phyloP scores from a whole-genome alignment of 208 protist species.

The Trypanosoma cruzi region DNA sequence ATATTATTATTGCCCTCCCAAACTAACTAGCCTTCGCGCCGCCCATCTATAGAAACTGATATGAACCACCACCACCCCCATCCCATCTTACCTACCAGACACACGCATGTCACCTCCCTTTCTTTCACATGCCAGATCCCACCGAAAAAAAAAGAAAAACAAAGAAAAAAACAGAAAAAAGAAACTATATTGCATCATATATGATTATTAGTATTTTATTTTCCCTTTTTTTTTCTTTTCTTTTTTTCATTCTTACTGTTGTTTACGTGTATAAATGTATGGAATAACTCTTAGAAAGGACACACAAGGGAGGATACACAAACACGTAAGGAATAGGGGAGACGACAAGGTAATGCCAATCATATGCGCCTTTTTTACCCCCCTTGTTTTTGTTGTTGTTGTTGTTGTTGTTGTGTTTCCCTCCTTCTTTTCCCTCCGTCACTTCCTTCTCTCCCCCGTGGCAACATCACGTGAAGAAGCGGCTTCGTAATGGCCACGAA shows the following conservation, averaged over 20 bases:
- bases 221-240: background rate
- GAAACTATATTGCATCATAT: too few relatives aligned
- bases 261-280: background rate
- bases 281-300: background rate
- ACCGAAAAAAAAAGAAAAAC: too few relatives aligned
- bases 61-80: background rate
- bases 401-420: background rate
- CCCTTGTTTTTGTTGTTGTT: background rate
- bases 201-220: too few relatives aligned
- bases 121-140: background rate
- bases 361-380: background rate
- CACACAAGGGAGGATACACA: background rate
- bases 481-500: slow-evolving; percentile 51
- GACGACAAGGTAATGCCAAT: too few relatives aligned
- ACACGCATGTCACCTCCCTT: background rate
- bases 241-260: background rate
- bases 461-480: slow-evolving; percentile 10
- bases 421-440: background rate
- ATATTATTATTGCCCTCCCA: too few relatives aligned
- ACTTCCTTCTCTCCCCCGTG: background rate
- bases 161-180: too few relatives aligned
- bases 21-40: too few relatives aligned
- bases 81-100: background rate
- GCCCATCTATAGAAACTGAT: too few relatives aligned
- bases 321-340: background rate